Base-by-base conservation (phyloP, 495 filamentous ascomycete genomes). In the Xylaria curta region DNA sequence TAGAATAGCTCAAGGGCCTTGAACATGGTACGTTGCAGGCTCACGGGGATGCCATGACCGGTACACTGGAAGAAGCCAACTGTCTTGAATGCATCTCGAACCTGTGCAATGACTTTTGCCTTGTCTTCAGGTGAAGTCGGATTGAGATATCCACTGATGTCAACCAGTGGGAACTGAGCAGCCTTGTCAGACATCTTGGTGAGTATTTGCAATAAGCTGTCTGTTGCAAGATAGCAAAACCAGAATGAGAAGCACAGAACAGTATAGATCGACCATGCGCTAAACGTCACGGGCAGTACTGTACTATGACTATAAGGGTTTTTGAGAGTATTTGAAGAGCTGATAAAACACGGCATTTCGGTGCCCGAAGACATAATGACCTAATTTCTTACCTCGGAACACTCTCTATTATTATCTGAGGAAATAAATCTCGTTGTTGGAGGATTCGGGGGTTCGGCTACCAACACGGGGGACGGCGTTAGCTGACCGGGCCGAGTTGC, bases 21-120 rank as follows among this genome's bases (percentile, higher is more conserved):
- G 21, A 83, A 38, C 24, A 82, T 28, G 0, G 62, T 65, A 7
- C 73, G 59, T 54, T 81, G 80, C 33, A 51, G 6, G 1, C 40
- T 66, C 15, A 47, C 36, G 36, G 81, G 78, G 1, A 88, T 77
- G 58, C 83, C 81, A 67, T 88, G 86, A 73, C 82, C 82, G 9
- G 73, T 82, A 64, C 85, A 79, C 69, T 86, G 84, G 75, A 88
- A 85, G 73, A 87, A 88, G n/a, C 85, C 85, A 73, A 84, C 80
- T 19, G 66, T 54, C 2, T n/a, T n/a, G 65, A 74, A 78, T 4
- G 81, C 81, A 40, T 79, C 68, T 1, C 76, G 69, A 10, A 85
- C 79, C 31, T 77, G 61, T n/a, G 66, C 73, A 33, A 84, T 74
- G 38, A 83, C 76, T n/a, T 38, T 31, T 7, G 53, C 51, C 56